A percentile compares a stretch with the other conserved stretches of the same genome.
These are phyloP conservation scores for Pleurostoma richardsiae DNA, from an alignment of 2,329 filamentous ascomycete genomes.

Conservation along the genomic window DNA sequence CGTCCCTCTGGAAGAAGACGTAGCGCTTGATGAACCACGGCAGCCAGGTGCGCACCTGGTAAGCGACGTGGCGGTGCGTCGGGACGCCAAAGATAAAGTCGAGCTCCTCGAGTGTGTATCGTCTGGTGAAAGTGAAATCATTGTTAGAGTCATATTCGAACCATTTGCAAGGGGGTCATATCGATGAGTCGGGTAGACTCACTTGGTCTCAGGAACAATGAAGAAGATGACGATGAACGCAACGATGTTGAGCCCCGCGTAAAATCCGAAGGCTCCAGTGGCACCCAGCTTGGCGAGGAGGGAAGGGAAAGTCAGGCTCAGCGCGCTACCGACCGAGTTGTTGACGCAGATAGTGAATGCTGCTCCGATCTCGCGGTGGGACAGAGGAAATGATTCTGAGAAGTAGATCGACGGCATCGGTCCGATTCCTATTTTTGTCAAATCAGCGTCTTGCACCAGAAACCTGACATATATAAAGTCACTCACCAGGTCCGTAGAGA, in stretches of 20 bases:
- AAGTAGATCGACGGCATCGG: constrained; percentile 37
- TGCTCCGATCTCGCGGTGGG: constrained; percentile 37
- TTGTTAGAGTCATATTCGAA: neutral
- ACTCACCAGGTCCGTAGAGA: constrained; percentile 39
- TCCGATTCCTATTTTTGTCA: constrained; percentile 20
- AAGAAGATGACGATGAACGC: constrained; percentile 62
- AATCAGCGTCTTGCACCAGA: neutral
- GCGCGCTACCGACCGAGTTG: constrained; percentile 18
- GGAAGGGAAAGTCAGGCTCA: constrained; percentile 38
- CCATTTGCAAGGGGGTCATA: neutral
- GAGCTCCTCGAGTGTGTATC: constrained; percentile 42
- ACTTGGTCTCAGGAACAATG: constrained; percentile 51
- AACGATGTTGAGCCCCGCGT: constrained; percentile 52
- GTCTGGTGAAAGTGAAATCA: constrained; percentile 5
- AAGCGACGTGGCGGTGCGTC: constrained; percentile 21
- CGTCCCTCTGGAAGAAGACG: constrained; percentile 22
- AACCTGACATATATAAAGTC: neutral
- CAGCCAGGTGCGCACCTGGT: constrained; percentile 25
- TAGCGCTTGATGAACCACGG: constrained; percentile 25
- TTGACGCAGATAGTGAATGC: constrained; percentile 24
- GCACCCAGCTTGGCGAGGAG: constrained; percentile 30
- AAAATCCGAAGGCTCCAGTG: constrained; percentile 53
- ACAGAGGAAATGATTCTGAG: constrained; percentile 49
- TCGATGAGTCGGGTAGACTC: neutral
- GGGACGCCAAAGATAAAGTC: constrained; percentile 31